Evolutionary conservation across 176 grass and related monocot species (phyloP).

Genomic region (Musa itinerans): DNA sequence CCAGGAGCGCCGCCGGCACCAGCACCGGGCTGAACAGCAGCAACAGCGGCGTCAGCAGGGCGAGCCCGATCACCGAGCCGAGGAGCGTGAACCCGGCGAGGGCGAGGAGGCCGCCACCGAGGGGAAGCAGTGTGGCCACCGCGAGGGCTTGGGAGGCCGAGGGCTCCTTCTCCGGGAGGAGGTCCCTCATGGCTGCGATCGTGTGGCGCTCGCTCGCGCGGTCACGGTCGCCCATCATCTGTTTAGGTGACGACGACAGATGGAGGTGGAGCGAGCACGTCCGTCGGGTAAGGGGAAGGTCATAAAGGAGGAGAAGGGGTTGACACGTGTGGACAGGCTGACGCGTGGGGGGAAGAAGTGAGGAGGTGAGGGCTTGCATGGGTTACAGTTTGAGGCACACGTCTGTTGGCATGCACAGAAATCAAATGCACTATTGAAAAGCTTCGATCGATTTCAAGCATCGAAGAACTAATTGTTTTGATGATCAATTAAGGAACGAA

Average conservation of each 20-base stretch:
- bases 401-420: no score
- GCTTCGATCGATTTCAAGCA: no score
- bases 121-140: conserved; percentile 72
- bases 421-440: no score
- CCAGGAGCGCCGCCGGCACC: conserved; percentile 61
- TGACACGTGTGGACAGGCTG: no score
- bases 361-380: no score
- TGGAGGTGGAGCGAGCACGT: background rate
- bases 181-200: conserved; percentile 34
- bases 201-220: background rate
- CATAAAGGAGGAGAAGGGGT: no score
- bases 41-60: conserved; percentile 56
- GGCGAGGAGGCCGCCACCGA: conserved; percentile 65
- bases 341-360: no score
- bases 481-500: no score
- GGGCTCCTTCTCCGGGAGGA: conserved; percentile 49
- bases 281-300: background rate
- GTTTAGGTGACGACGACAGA: no score
- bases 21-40: conserved; percentile 83
- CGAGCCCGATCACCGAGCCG: conserved; percentile 56
- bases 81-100: conserved; percentile 53
- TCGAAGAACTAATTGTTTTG: no score
- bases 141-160: conserved; percentile 77
- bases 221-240: conserved; percentile 42
- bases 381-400: no score